Evolutionary conservation across 139 green algal genomes (phyloP).

Genomic region (Gonium pectorale): DNA sequence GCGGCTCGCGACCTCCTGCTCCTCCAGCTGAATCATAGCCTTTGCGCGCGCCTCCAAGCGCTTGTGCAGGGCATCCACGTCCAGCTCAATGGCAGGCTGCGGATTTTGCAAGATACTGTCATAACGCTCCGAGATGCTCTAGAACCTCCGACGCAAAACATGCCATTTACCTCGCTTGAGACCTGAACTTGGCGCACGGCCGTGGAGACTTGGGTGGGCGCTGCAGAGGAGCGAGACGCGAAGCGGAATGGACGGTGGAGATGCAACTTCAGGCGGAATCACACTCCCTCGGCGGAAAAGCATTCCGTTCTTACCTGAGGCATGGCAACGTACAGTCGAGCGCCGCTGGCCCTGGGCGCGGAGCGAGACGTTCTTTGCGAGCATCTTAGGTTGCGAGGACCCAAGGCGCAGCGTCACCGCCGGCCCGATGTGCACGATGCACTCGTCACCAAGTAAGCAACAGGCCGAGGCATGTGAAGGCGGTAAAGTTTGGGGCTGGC

Average conservation of each 20-base stretch:
- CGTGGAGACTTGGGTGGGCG: too few relatives aligned
- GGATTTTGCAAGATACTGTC: neutral
- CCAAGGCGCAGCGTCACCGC: too few relatives aligned
- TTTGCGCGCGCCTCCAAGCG: slow-evolving; percentile 44
- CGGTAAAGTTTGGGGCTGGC: too few relatives aligned
- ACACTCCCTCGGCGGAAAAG: too few relatives aligned
- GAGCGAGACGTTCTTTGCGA: neutral
- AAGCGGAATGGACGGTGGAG: too few relatives aligned
- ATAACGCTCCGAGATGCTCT: neutral
- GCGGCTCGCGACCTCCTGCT: slow-evolving; percentile 26
- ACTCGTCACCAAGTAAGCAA: too few relatives aligned
- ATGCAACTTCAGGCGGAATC: too few relatives aligned
- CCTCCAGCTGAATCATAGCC: slow-evolving; percentile 50
- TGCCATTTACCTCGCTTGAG: neutral
- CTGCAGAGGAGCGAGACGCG: too few relatives aligned
- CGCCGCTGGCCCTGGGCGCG: neutral
- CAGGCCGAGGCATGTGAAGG: too few relatives aligned
- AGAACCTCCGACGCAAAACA: neutral
- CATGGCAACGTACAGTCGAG: neutral
- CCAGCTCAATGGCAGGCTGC: neutral
- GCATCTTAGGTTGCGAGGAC: too few relatives aligned
- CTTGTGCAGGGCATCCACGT: slow-evolving; percentile 36
- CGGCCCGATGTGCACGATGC: too few relatives aligned
- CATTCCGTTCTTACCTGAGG: neutral
- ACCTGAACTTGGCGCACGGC: neutral